Evolutionary conservation across 1,139 yeast species (phyloP).

Genomic region (Candida sojae): DNA sequence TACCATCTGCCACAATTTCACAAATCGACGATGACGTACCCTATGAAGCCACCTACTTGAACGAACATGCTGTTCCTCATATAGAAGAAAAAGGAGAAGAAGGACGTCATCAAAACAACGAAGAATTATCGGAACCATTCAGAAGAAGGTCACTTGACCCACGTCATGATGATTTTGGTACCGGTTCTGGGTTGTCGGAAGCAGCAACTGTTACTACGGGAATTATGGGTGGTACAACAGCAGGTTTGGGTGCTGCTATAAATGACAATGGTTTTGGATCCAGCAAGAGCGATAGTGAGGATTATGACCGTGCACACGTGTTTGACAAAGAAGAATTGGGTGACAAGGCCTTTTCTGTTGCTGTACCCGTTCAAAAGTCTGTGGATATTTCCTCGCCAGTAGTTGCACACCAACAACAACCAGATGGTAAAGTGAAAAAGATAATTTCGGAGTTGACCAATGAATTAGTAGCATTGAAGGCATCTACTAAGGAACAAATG

Average conservation of each 20-base stretch:
- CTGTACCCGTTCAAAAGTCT: not conserved
- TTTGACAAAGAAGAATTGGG: constrained; percentile 9
- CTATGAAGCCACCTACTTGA: constrained; percentile 4
- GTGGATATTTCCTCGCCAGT: not conserved
- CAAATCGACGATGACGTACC: constrained; percentile 12
- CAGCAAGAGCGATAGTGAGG: not conserved
- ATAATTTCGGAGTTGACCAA: constrained; percentile 44
- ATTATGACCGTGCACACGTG: constrained; percentile 2
- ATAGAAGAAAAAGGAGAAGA: constrained; percentile 3
- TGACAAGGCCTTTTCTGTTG: not conserved
- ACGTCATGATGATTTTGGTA: constrained; percentile 1
- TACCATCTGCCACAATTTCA: constrained; percentile 25
- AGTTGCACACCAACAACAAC: not conserved
- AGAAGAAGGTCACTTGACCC: constrained; percentile 16
- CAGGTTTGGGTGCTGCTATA: constrained; percentile 5
- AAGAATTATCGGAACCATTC: constrained; percentile 8
- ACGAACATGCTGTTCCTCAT: constrained; percentile 4
- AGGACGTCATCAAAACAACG: constrained; percentile 2
- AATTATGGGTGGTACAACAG: constrained; percentile 12
- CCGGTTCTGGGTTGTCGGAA: constrained; percentile 6
- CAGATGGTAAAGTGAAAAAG: constrained; percentile 25
- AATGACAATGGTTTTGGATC: not conserved
- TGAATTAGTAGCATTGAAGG: constrained; percentile 48
- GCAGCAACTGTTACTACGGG: constrained; percentile 14
- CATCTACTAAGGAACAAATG: constrained; percentile 52